Conservation (phyloP, 2,329 filamentous ascomycete genomes). For the Monosporascus sp. region DNA sequence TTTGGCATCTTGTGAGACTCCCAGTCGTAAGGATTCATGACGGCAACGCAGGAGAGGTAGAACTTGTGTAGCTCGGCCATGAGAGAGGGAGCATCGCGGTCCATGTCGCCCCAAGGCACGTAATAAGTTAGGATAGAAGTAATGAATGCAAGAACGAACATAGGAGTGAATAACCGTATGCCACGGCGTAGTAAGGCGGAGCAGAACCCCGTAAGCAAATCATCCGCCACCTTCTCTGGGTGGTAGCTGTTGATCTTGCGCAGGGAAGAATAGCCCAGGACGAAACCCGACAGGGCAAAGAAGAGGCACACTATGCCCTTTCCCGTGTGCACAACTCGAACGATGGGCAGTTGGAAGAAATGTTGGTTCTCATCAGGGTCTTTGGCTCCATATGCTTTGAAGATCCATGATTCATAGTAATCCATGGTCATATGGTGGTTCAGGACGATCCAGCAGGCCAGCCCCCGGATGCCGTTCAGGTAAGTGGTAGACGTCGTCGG, state of each 20-base stretch:
- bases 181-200: conserved; percentile 1
- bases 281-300: conserved; percentile 3
- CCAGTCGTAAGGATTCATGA: conserved; percentile 1
- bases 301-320: conserved; percentile 4
- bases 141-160: background rate
- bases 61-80: background rate
- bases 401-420: background rate
- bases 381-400: background rate
- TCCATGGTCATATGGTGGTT: conserved; percentile 2
- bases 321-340: background rate
- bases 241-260: background rate
- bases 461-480: conserved; percentile 3
- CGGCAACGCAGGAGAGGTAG: background rate
- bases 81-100: background rate
- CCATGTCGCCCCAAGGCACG: background rate
- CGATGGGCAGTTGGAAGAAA: background rate
- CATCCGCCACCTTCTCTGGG: background rate
- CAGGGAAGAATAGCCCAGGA: background rate
- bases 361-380: background rate
- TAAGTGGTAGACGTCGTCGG: conserved; percentile 1
- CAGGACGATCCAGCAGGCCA: conserved; percentile 2
- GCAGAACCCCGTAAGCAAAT: background rate
- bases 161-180: conserved; percentile 1
- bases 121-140: background rate
- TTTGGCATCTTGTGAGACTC: background rate